Evolutionary conservation across 2,329 filamentous ascomycete species (phyloP).

Genomic region (Dendryphion nanum): DNA sequence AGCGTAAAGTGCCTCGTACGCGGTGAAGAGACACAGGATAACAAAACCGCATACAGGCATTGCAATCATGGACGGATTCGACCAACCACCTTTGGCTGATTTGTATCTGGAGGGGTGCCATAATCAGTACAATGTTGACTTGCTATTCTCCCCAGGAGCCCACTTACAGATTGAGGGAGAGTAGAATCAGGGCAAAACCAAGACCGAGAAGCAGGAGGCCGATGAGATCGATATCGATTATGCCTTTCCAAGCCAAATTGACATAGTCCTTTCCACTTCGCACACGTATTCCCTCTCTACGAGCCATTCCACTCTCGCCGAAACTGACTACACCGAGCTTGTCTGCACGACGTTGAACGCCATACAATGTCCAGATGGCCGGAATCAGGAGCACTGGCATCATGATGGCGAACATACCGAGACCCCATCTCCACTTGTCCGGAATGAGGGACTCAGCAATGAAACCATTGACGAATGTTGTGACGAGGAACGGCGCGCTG

Average conservation of each 20-base stretch:
- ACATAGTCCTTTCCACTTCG: neutral
- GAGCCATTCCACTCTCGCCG: slow-evolving; percentile 11
- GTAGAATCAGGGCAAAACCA: neutral
- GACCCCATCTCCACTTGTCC: slow-evolving; percentile 31
- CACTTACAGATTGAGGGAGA: neutral
- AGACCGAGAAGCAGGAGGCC: neutral
- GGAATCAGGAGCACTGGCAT: slow-evolving; percentile 18
- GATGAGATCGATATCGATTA: neutral
- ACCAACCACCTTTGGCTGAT: slow-evolving; percentile 14
- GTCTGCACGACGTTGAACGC: slow-evolving; percentile 16
- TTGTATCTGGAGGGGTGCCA: too few species aligned
- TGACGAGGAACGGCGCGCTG: slow-evolving; percentile 38
- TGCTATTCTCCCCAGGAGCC: too few species aligned
- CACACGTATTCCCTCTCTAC: slow-evolving; percentile 3
- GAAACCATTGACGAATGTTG: slow-evolving; percentile 43
- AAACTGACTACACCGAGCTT: slow-evolving; percentile 16
- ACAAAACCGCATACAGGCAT: slow-evolving; percentile 15
- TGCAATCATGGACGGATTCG: slow-evolving; percentile 16
- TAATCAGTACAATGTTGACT: too few species aligned
- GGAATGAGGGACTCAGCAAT: slow-evolving; percentile 40
- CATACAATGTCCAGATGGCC: slow-evolving; percentile 25
- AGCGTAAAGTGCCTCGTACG: neutral
- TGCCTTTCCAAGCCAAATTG: neutral
- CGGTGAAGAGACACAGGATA: slow-evolving; percentile 6
- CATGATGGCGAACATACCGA: slow-evolving; percentile 27